Conservation (phyloP, 257 asterid species). For the Solanum peruvianum region DNA sequence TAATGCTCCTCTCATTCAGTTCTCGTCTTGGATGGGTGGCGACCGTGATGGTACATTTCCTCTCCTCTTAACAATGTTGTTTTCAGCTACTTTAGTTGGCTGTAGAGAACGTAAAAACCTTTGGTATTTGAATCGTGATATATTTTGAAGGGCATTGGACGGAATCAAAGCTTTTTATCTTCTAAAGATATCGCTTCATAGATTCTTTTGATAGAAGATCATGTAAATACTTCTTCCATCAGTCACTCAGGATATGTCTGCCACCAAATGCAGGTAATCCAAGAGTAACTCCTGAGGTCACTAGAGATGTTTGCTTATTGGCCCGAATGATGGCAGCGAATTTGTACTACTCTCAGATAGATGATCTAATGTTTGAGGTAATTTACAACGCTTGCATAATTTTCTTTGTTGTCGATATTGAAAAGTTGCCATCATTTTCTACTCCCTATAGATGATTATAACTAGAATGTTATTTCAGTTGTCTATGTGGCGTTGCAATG, state of each 20-base stretch:
- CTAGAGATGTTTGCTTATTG: constrained; percentile 41
- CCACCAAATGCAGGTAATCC: constrained; percentile 28
- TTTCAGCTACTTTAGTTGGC: neutral
- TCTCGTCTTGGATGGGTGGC: constrained; percentile 54
- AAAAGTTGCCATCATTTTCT: neutral
- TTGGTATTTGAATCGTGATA: neutral
- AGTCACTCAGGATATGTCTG: neutral
- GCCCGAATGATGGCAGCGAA: constrained; percentile 54
- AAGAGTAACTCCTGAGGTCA: constrained; percentile 43
- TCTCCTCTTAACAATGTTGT: neutral
- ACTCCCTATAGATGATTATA: neutral
- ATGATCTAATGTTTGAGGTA: constrained; percentile 98
- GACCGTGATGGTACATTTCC: constrained; percentile 35
- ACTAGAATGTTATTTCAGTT: constrained; percentile 6
- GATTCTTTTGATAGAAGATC: neutral
- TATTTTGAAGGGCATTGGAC: neutral
- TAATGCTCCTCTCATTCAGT: constrained; percentile 41
- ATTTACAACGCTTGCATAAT: neutral
- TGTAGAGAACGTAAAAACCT: neutral
- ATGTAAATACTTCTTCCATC: neutral
- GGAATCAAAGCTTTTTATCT: neutral
- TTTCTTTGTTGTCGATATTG: neutral
- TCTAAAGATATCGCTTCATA: neutral
- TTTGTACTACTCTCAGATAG: constrained; percentile 81
- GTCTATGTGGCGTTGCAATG: constrained; percentile 53